Percentiles rank a stretch among this genome's conserved stretches.
Evolutionary conservation across 2,329 filamentous ascomycete genomes (phyloP).

Genomic region (Aspergillus sp.): DNA sequence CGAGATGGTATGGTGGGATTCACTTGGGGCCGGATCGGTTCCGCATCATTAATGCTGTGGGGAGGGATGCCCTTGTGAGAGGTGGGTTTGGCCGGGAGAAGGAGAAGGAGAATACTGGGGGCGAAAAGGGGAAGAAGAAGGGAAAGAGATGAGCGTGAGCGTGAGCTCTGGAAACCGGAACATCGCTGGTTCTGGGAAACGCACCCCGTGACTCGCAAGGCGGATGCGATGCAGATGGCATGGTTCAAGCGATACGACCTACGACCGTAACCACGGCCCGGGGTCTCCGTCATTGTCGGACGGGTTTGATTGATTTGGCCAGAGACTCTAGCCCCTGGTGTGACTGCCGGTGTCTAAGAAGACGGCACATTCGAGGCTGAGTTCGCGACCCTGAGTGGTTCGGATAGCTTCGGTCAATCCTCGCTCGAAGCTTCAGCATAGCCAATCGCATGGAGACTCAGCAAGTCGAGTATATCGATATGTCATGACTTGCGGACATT

Average conservation of each 20-base stretch:
- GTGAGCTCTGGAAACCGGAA: not conserved
- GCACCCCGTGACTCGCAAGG: not conserved
- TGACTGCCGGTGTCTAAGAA: no score
- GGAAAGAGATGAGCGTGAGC: slow-evolving; percentile 43
- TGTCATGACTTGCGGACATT: no score
- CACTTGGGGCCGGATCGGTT: slow-evolving; percentile 89
- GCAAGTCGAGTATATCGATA: no score
- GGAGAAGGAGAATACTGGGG: slow-evolving; percentile 14
- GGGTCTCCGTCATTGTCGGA: no score
- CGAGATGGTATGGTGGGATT: slow-evolving; percentile 92
- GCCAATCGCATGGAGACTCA: no score
- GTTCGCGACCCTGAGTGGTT: no score
- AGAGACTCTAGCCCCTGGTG: no score
- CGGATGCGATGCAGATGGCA: not conserved
- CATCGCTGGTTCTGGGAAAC: not conserved
- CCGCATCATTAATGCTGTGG: slow-evolving; percentile 83
- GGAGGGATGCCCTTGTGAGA: slow-evolving; percentile 80
- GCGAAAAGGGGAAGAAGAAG: slow-evolving; percentile 62
- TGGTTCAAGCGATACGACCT: not conserved
- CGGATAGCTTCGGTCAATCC: no score
- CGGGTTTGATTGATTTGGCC: no score
- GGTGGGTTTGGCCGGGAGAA: slow-evolving; percentile 69
- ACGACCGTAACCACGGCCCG: not conserved
- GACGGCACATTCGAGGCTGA: no score
- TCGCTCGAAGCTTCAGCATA: no score